Evolutionary conservation across 2,329 filamentous ascomycete genomes (phyloP).

Genomic region (Pseudocercospora pini-densiflorae): DNA sequence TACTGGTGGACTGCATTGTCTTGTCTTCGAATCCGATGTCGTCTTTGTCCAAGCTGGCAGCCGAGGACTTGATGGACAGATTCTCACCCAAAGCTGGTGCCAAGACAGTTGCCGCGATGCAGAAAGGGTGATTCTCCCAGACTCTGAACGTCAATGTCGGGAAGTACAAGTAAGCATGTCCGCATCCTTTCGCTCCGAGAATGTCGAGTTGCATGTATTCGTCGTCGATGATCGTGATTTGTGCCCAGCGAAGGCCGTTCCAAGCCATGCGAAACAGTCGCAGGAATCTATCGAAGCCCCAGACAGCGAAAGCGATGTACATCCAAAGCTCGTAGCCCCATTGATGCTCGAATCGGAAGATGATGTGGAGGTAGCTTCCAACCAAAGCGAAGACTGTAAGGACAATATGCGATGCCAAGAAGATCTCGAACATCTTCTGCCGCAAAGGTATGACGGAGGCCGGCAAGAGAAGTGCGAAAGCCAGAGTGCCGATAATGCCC

Average conservation of each 20-base stretch:
- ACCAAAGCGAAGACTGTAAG: conserved; percentile 48
- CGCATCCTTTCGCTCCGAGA: conserved; percentile 42
- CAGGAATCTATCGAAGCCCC: conserved; percentile 52
- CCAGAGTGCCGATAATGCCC: conserved; percentile 16
- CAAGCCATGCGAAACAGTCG: conserved; percentile 46
- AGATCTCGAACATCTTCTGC: conserved; percentile 48
- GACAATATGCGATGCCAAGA: conserved; percentile 50
- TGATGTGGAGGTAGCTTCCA: conserved; percentile 51
- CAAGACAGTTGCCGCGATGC: conserved; percentile 22
- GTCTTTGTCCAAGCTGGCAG: background rate
- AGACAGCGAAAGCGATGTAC: conserved; percentile 49
- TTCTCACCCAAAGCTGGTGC: background rate
- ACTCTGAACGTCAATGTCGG: conserved; percentile 45
- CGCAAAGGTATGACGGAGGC: conserved; percentile 46
- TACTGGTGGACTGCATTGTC: background rate
- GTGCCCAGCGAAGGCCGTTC: conserved; percentile 44
- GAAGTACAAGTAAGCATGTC: conserved; percentile 55
- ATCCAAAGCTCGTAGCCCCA: conserved; percentile 56
- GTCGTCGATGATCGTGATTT: conserved; percentile 41
- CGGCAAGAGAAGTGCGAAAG: conserved; percentile 35
- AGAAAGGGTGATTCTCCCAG: conserved; percentile 63
- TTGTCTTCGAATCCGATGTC: background rate
- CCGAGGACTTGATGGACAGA: background rate
- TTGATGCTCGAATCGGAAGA: conserved; percentile 39
- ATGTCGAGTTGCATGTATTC: conserved; percentile 49